Evolutionary conservation across 805 yeast genomes (phyloP).

Genomic region (Monosporozyma aerobia): DNA sequence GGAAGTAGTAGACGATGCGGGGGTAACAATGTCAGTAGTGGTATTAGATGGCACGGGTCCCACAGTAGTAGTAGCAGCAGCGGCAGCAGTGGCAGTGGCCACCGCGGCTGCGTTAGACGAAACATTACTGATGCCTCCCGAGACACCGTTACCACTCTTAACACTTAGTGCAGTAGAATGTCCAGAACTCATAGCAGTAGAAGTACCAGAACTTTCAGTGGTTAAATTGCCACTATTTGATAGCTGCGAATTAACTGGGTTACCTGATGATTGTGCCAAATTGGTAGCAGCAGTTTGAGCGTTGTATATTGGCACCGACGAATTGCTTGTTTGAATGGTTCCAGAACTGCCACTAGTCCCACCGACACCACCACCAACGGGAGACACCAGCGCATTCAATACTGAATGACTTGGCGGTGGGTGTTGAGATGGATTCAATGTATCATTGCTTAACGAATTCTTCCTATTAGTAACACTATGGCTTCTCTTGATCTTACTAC

Average conservation of each 20-base stretch:
- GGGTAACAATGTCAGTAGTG: not conserved
- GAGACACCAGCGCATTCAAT: not conserved
- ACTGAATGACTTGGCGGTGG: not conserved
- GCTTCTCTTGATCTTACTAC: conserved; percentile 16
- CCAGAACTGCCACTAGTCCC: too few species aligned
- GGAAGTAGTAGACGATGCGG: too few species aligned
- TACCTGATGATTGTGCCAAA: not conserved
- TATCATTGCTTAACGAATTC: conserved; percentile 1
- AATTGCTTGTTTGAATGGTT: not conserved
- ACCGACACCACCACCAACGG: not conserved
- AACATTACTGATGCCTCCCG: not conserved
- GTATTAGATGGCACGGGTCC: not conserved
- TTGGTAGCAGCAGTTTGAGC: not conserved
- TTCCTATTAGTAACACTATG: conserved; percentile 17
- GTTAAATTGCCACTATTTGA: not conserved
- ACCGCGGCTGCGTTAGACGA: not conserved
- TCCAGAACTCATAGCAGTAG: not conserved
- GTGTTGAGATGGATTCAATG: not conserved
- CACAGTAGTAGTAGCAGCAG: not conserved
- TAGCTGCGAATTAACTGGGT: not conserved
- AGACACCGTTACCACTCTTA: not conserved
- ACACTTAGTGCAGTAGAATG: not conserved
- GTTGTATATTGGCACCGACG: not conserved
- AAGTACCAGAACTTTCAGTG: not conserved
- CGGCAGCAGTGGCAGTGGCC: not conserved